phyloP scores from a whole-genome alignment of 371 early-diverging fungal genomes.

The Mortierella sp. region DNA sequence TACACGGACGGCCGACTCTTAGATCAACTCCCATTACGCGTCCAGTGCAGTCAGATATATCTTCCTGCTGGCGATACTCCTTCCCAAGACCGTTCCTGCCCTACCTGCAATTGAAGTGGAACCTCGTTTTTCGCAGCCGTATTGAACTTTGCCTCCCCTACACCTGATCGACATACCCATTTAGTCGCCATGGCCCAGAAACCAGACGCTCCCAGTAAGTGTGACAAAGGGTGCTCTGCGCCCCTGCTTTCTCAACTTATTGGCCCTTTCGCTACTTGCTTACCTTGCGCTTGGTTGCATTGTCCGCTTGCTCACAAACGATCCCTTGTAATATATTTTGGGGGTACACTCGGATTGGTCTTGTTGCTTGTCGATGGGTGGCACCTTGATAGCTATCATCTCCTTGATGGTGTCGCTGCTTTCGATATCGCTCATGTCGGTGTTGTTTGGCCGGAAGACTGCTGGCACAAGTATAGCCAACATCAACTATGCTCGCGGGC shows the following conservation, averaged over 20 bases:
- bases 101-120: no score
- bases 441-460: slow-evolving; percentile 47
- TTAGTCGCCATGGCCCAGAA: slow-evolving; percentile 11
- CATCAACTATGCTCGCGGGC: slow-evolving; percentile 47
- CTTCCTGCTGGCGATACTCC: no score
- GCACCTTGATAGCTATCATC: slow-evolving; percentile 22
- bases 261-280: not conserved
- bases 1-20: no score
- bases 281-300: not conserved
- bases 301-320: no score
- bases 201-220: slow-evolving; percentile 17
- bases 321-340: no score
- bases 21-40: no score
- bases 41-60: no score
- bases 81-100: no score
- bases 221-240: not conserved
- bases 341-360: no score
- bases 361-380: no score
- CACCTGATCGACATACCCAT: no score
- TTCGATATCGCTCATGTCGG: slow-evolving; percentile 42
- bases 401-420: slow-evolving; percentile 32
- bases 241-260: not conserved
- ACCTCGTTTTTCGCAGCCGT: no score
- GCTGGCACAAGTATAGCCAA: slow-evolving; percentile 28
- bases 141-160: not conserved